A percentile compares a stretch with the other conserved stretches of the same genome.
These are phyloP conservation scores for Hypoxylon fragiforme DNA, from an alignment of 495 filamentous ascomycete genomes.

Conservation along the genomic window DNA sequence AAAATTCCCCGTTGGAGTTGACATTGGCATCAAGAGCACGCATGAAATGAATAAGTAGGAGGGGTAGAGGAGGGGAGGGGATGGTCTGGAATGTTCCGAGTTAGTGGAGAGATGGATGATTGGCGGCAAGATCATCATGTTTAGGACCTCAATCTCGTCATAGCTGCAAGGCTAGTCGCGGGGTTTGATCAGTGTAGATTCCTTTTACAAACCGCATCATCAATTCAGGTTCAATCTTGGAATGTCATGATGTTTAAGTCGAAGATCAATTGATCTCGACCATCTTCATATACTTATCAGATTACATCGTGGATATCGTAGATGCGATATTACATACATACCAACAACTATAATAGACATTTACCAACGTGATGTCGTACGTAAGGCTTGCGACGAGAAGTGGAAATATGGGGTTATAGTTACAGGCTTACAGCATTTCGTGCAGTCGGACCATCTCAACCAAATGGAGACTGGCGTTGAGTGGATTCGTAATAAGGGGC, in stretches of 20 bases:
- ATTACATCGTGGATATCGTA: too few species aligned
- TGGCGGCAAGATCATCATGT: conserved; percentile 16
- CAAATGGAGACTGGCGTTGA: conserved; percentile 6
- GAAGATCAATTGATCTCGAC: conserved; percentile 3
- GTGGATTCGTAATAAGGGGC: background rate
- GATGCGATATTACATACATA: background rate
- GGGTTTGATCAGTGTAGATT: too few species aligned
- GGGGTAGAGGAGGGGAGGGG: too few species aligned
- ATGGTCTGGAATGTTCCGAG: too few species aligned
- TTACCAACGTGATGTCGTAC: conserved; percentile 17
- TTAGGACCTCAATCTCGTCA: conserved; percentile 28
- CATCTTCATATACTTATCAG: too few species aligned
- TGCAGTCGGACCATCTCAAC: conserved; percentile 17
- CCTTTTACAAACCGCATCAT: too few species aligned
- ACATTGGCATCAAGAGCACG: conserved; percentile 4
- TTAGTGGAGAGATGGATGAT: background rate
- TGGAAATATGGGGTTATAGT: conserved; percentile 14
- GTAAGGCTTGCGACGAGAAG: conserved; percentile 27
- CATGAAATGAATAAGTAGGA: too few species aligned
- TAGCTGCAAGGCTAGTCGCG: conserved; percentile 29
- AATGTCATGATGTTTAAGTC: too few species aligned
- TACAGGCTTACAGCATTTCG: conserved; percentile 9
- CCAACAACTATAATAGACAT: conserved; percentile 2
- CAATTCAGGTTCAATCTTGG: too few species aligned
- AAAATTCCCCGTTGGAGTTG: conserved; percentile 2